Base-by-base conservation (phyloP, 2,329 filamentous ascomycete species). In the Elsinoe necatrix region DNA sequence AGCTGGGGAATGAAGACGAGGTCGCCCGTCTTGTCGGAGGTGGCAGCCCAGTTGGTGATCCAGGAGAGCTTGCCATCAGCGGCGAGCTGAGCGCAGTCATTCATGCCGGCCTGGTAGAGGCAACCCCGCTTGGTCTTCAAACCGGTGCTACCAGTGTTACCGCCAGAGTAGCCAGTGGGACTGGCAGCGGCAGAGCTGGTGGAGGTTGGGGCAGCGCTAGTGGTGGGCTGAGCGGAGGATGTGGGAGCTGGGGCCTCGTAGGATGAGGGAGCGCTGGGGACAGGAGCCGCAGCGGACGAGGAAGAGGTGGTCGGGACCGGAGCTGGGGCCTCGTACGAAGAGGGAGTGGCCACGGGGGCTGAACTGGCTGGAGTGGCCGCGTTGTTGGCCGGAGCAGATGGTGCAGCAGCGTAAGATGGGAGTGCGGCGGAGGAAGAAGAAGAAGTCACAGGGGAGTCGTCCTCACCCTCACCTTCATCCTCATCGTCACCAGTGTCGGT, bases 1-100 rank as follows among this genome's bases (percentile, higher is more conserved):
- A 87, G 79, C 71, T 82, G 86, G 61, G 87, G 86, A 55, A 86
- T 77, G 72, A 76, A 90, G 65, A 78, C 74, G 64, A 83, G 65
- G 51, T 66, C 66, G 18, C 69, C 67, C 14, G 64, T 58, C 55
- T 76, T 66, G 37, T 73, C 72, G 58, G 72, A 69, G 48, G 73
- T 61, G 47, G 77, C 75, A 18, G 20, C 35, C 85, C 85, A 89
- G 79, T 87, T 87, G 77, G 86, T 86, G 48, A 72, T 77, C 81
- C 84, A 88, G 39, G 71, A 70, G 65, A 80, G 75, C 58, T 77
- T 66, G 51, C 68, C 66, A 47, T 62, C 64, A 60, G 70, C 64
- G 56, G 73, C 70, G 67, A 79, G 77, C 34, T 85, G 72, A 25
- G 62, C 63, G 56, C 75, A 75, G 34, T 80, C 73, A 70, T 87